Conservation (phyloP, 2,329 filamentous ascomycete species). For the Simplicillium sp. region DNA sequence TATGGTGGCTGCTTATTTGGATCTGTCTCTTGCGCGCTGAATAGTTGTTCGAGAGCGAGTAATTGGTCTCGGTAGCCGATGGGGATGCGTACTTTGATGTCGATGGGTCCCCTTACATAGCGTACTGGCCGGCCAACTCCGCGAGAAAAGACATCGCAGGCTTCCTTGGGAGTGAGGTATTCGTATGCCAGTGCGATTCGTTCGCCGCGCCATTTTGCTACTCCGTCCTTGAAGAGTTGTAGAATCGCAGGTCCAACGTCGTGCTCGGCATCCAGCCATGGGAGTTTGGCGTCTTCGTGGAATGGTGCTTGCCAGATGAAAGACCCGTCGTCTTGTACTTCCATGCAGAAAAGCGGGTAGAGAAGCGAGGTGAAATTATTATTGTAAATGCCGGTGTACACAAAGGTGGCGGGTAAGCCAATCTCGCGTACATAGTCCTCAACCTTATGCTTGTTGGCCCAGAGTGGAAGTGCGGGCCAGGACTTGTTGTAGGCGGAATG, state of each 20-base stretch:
- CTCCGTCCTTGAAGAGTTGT: slow-evolving; percentile 91
- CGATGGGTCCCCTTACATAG: slow-evolving; percentile 71
- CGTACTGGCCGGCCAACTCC: slow-evolving; percentile 69
- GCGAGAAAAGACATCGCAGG: slow-evolving; percentile 68
- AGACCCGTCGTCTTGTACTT: slow-evolving; percentile 71
- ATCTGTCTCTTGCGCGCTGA: slow-evolving; percentile 40
- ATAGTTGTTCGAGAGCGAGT: slow-evolving; percentile 55
- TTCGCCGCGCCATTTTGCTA: slow-evolving; percentile 68
- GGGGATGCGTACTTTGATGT: slow-evolving; percentile 78
- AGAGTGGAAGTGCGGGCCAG: slow-evolving; percentile 82
- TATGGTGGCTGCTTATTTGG: slow-evolving; percentile 51
- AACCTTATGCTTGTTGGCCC: slow-evolving; percentile 85
- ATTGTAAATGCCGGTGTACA: slow-evolving; percentile 97
- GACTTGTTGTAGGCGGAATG: slow-evolving; percentile 67
- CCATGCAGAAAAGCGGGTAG: slow-evolving; percentile 94
- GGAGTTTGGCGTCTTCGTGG: slow-evolving; percentile 77
- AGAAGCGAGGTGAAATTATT: slow-evolving; percentile 94
- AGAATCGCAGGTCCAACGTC: slow-evolving; percentile 87
- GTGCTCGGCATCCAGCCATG: slow-evolving; percentile 94
- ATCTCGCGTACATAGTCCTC: slow-evolving; percentile 85
- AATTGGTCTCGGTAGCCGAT: slow-evolving; percentile 84
- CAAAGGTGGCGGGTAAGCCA: slow-evolving; percentile 77
- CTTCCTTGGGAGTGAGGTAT: slow-evolving; percentile 73
- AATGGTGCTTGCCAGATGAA: slow-evolving; percentile 94
- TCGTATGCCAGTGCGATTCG: slow-evolving; percentile 86